Evolutionary conservation across 1,284 basidiomycete species (phyloP), one percentile per base, ranked within the genome.

Genomic region (Afroboletus lepidellus): DNA sequence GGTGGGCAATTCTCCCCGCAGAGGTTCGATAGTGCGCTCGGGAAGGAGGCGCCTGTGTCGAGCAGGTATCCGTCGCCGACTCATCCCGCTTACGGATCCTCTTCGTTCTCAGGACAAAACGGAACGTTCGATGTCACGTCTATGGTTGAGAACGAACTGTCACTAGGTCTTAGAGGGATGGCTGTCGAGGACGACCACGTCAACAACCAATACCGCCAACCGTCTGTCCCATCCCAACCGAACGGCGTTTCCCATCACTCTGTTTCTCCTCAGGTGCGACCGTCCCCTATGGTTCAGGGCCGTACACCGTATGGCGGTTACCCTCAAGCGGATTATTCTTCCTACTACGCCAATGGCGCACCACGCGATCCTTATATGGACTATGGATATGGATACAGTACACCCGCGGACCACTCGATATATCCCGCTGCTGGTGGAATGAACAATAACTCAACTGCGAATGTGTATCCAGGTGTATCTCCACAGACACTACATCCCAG

Each of bases 101-200:
- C 71, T 60, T 53, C 70, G 25, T 66, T 72, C 46, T 57, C 62
- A 37, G 65, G 64, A 46, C 69, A 72, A 58, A 69, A 64, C 47
- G 65, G 65, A 46, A 58, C 60, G 9, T 77, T 82, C 57, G 80
- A 83, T 55, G 66, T 73, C 15, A 64, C 77, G 12, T 69, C 77
- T 37, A 61, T 72, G 25, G 74, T 74, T 16, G 78, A 79, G 47
- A 78, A 77, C 45, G 84, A 86, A 30, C 70, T 85, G 30, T 72
- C 82, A 20, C 64, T 78, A 36, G 76, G 79, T 1, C 71, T 88
- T 48, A 79, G 84, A 53, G 83, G 83, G 9, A 85, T 89, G 80
- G 77, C 73, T 16, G 80, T 85, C 38, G 86, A 85, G 59, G 86
- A 88, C 39, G 83, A 86, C 51, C 75, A 74, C 51, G 51, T 58